Base-by-base conservation (phyloP, 2,329 filamentous ascomycete species). In the Microcera coccophila region DNA sequence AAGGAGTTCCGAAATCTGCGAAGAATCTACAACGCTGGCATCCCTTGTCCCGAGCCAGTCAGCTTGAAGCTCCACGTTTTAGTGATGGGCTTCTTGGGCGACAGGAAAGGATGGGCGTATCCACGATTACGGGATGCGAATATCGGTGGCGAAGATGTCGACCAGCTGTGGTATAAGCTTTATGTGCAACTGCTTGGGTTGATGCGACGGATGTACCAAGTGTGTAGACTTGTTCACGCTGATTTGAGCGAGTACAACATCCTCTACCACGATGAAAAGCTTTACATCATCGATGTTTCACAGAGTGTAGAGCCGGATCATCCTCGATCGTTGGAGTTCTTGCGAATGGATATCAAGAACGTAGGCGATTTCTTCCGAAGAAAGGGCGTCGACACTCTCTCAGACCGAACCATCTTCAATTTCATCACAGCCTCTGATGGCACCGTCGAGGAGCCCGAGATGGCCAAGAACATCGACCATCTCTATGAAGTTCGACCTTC, bases 301-400 rank as follows among this genome's bases (percentile, higher is more conserved):
- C 93, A 98, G 70, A 93, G 87, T 61, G 93, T 98, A 16, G 94
- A 97, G 71, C 90, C 94, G 55, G 91, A 97, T 57, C 93, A 98
- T 65, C 93, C 93, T 0, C 80, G 88, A 44, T 91, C 87, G 2
- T 75, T 95, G 21, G 91, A 97, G 63, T 98, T 98, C 62, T 68
- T 98, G 57, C 84, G 93, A 24, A 97, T 96, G 90, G 93, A 98
- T 62, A 90, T 98, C 67, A 97, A 96, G 75, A 98, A 98, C 61
- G 82, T 95, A 2, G 85, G 82, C 17, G 89, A 95, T 64, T 98
- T 95, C 69, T 98, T 97, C 79, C 76, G 82, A 21, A 79, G 87
- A 16, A 85, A 95, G 63, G 85, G 85, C 31, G 89, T 97, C 2
- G 82, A 94, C 48, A 85, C 81, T 0, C 74, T 98, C 3, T 70